Evolutionary conservation across 2,329 filamentous ascomycete genomes (phyloP).

Genomic region (Macrophomina pseudophaseolina): DNA sequence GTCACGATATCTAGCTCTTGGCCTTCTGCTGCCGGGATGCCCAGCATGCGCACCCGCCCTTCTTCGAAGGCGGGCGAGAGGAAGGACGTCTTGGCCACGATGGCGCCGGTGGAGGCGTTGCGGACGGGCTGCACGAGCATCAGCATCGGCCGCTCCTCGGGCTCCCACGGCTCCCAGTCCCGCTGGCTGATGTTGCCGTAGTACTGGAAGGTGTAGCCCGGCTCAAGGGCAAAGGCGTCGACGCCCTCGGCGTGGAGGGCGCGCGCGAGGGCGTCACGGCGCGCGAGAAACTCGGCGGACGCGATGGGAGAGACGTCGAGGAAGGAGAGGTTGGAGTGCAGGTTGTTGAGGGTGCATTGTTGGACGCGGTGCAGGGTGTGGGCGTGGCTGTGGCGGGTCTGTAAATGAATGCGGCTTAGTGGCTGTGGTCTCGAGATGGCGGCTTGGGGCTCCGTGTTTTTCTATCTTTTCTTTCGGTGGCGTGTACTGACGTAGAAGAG

Average conservation of each 20-base stretch:
- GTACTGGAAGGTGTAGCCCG: slow-evolving; percentile 69
- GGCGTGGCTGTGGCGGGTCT: slow-evolving; percentile 21
- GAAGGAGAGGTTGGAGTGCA: slow-evolving; percentile 58
- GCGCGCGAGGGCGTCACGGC: slow-evolving; percentile 61
- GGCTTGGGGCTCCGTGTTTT: no score
- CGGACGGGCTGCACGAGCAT: slow-evolving; percentile 62
- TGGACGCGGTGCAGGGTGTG: slow-evolving; percentile 39
- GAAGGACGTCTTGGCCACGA: slow-evolving; percentile 60
- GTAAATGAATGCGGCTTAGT: not conserved
- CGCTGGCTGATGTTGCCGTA: slow-evolving; percentile 66
- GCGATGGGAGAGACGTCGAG: slow-evolving; percentile 57
- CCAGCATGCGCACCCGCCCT: slow-evolving; percentile 62
- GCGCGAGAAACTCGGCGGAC: slow-evolving; percentile 58
- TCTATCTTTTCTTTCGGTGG: not conserved
- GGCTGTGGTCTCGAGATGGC: not conserved
- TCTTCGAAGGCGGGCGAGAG: slow-evolving; percentile 66
- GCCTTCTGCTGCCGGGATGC: slow-evolving; percentile 56
- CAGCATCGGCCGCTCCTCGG: slow-evolving; percentile 67
- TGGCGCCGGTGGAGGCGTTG: slow-evolving; percentile 40
- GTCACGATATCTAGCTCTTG: slow-evolving; percentile 59
- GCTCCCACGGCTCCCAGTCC: slow-evolving; percentile 70
- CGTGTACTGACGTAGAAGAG: slow-evolving; percentile 16
- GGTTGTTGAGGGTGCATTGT: slow-evolving; percentile 60
- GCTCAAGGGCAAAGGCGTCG: slow-evolving; percentile 67
- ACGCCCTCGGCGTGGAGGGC: slow-evolving; percentile 58